Evolutionary conservation across 805 yeast species (phyloP), one percentile per base, ranked within the genome.

Genomic region (Teunomyces atbi): DNA sequence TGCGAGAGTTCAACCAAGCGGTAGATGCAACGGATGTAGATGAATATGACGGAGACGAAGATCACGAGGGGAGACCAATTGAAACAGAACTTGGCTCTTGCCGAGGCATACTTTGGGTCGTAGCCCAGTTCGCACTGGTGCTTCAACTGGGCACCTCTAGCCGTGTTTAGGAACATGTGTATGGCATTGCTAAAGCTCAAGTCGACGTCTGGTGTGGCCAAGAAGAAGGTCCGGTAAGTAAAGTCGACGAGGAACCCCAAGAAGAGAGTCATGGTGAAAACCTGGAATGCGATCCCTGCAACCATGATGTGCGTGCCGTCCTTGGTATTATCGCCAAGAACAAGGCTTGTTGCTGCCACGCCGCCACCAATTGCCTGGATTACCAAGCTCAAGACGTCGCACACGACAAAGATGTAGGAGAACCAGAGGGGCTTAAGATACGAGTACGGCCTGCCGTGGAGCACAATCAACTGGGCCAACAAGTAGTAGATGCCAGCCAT

Each of bases 321-420:
- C 2, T 36, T 54, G 1, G 78, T 57, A 34, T 59, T 56, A 11
- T 66, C 59, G 35, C 58, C 57, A 2, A 44, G 15, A 13, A 26
- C 52, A 13, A 55, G 50, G 19, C 37, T 41, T 6, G 23, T 18
- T 4, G 86, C 82, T 2, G 89, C 87, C 37, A 78, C 64, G 44
- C 84, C 94, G 57, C 96, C 96, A 38, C 96, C 96, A 7, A 68
- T 74, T 3, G 83, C 91, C 65, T 88, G 96, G 16, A 88, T 58
- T 1, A 79, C 65, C 50, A 88, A 69, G 16, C 90, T 77, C 3
- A 82, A 54, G 4, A 86, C 56, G 66, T 89, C 96, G 59, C 84
- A 81, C 11, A 71, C 51, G 10, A 89, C 77, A 56, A 89, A 89
- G 7, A 85, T 67, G 44, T 78, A 75, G 0, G 90, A 76, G 57